Evolutionary conservation across 352 stramenopile species (phyloP), one percentile per base, ranked within the genome.

Genomic region (Aphanomyces invadans): DNA sequence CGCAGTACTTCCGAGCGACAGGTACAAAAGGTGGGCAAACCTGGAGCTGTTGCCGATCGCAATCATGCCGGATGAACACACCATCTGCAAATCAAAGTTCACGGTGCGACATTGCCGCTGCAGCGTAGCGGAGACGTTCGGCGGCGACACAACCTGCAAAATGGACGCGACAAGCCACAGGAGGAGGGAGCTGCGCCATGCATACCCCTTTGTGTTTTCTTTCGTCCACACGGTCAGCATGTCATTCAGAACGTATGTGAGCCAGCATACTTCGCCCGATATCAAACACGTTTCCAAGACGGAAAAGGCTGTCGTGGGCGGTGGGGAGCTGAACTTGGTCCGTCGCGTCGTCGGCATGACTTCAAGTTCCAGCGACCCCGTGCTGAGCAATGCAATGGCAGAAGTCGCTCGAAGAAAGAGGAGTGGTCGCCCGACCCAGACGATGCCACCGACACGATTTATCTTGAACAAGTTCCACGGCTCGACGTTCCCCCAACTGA

Each of bases 381-480:
- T 57, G 49, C 49, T 57, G 49, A 57, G 49, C 5, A 67, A 12
- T 11, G 21, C 56, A 21, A 67, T 9, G 0, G 60, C 60, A 4
- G 60, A 32, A 10, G 38, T 38, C 3, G 15, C 25, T 3, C 60
- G 60, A 15, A 67, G 60, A 39, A 67, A 39, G 19, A 67, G 23
- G 9, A 67, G 49, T 5, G 60, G 60, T 9, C 60, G 60, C 19
- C 60, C 60, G n/a, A 67, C 32, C 60, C 60, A 67, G 17, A 67
- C 60, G 28, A 56, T 15, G 7, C 31, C 60, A 0, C 11, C 32
- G 0, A 67, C 60, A 4, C 42, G 39, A 7, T 57, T 67, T 9
- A 67, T 17, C 31, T 42, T 26, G 28, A 67, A n/a, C 9, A 67
- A 9, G 44, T 67, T 67, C 3, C 3, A 26, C 17, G 15, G 15